Evolutionary conservation across 202 grass and related monocot species (phyloP).

Genomic region (Brachypodium distachyon): DNA sequence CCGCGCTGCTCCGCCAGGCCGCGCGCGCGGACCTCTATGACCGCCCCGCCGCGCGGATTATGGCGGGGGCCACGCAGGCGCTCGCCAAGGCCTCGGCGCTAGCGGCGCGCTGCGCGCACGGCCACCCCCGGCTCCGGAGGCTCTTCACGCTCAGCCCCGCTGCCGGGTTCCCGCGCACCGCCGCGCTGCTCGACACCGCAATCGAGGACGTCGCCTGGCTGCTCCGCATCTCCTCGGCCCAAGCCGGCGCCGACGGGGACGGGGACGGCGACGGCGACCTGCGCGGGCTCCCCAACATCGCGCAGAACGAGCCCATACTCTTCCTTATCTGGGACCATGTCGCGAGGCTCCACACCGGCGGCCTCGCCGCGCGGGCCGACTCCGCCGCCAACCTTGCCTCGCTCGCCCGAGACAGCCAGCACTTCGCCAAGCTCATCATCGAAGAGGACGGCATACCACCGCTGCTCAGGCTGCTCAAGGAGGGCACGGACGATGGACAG

Average conservation of each 20-base stretch:
- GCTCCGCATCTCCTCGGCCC: conserved; percentile 57
- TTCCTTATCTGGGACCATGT: conserved; percentile 80
- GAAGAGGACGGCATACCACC: conserved; percentile 65
- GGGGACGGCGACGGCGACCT: conserved; percentile 45
- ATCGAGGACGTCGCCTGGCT: conserved; percentile 75
- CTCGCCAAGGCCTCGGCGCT: conserved; percentile 50
- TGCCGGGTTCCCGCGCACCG: conserved; percentile 34
- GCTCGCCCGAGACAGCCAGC: conserved; percentile 51
- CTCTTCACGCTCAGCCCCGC: conserved; percentile 54
- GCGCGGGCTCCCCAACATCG: conserved; percentile 66
- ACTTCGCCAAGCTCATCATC: conserved; percentile 76
- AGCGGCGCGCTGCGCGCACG: conserved; percentile 33
- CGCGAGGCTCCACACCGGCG: conserved; percentile 57
- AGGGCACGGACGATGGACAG: conserved; percentile 57
- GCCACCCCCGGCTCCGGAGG: conserved; percentile 41
- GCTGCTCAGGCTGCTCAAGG: conserved; percentile 69
- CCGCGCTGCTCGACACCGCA: conserved; percentile 45
- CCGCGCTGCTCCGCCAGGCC: conserved; percentile 58
- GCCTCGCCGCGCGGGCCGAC: conserved; percentile 39
- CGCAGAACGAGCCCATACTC: conserved; percentile 75
- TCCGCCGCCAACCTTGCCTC: conserved; percentile 62
- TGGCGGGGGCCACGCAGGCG: conserved; percentile 35
- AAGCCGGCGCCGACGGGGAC: conserved; percentile 1
- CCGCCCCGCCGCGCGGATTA: conserved; percentile 55
- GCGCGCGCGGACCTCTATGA: conserved; percentile 73